phyloP scores from a whole-genome alignment of 257 asterid species.

The Asclepias syriaca region DNA sequence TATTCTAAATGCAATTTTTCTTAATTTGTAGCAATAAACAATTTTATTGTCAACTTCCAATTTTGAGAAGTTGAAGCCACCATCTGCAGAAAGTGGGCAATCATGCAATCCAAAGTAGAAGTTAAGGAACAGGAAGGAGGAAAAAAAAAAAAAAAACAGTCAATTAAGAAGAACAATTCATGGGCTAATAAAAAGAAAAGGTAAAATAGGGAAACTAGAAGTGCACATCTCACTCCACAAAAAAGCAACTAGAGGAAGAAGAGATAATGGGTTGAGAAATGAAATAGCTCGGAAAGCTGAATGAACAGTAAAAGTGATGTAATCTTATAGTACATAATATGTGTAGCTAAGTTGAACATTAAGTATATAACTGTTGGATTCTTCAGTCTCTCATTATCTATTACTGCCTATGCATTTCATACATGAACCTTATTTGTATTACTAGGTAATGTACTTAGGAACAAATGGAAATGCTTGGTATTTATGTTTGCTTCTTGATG shows the following conservation, averaged over 20 bases:
- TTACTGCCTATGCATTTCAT: background rate
- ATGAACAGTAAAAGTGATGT: background rate
- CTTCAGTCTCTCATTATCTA: conserved; percentile 1
- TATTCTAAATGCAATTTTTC: background rate
- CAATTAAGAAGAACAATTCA: background rate
- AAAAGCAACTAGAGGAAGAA: background rate
- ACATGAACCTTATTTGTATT: background rate
- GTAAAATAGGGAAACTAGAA: background rate
- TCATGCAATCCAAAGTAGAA: background rate
- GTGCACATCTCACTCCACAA: background rate
- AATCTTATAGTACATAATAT: background rate
- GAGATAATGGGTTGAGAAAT: background rate
- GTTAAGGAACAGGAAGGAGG: background rate
- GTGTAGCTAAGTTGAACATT: background rate
- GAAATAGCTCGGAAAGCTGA: background rate
- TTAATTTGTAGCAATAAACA: background rate
- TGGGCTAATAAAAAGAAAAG: background rate
- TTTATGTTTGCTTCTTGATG: background rate
- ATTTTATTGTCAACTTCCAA: background rate
- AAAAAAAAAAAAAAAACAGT: background rate
- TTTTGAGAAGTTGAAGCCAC: background rate
- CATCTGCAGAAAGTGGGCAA: background rate
- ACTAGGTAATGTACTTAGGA: background rate
- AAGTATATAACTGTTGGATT: background rate
- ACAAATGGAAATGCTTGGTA: too few relatives aligned